phyloP scores from a whole-genome alignment of 768 basidiomycete genomes.

The Ramaria sp. region DNA sequence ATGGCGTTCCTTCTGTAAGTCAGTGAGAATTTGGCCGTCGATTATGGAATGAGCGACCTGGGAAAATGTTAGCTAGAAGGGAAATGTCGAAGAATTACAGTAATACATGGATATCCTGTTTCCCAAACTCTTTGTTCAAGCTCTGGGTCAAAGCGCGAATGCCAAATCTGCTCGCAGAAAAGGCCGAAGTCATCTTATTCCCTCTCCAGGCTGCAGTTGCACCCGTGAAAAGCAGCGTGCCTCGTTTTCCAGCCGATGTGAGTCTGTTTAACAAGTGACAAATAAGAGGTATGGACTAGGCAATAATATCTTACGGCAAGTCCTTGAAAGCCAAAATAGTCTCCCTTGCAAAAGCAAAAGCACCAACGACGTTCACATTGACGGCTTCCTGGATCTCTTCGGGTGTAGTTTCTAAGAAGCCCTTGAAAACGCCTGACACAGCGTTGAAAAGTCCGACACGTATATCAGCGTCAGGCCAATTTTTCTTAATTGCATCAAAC shows the following conservation, averaged over 20 bases:
- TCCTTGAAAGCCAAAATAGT: constrained; percentile 46
- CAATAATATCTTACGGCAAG: constrained; percentile 2
- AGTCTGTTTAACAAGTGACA: constrained; percentile 8
- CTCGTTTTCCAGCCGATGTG: constrained; percentile 38
- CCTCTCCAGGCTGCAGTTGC: constrained; percentile 61
- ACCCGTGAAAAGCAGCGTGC: constrained; percentile 62
- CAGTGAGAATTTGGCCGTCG: constrained; percentile 30
- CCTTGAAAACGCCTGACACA: constrained; percentile 48
- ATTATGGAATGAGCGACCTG: constrained; percentile 42
- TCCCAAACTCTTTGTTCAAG: constrained; percentile 64
- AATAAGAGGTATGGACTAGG: not conserved
- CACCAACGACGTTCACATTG: constrained; percentile 43
- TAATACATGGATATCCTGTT: constrained; percentile 59
- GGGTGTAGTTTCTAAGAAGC: constrained; percentile 53
- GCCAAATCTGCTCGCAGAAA: constrained; percentile 56
- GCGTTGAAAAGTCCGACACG: constrained; percentile 59
- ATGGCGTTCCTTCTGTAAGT: constrained; percentile 22
- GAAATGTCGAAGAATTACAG: not conserved
- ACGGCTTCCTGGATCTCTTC: constrained; percentile 42
- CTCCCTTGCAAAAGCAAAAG: constrained; percentile 54
- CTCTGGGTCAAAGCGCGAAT: constrained; percentile 57
- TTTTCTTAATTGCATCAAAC: constrained; percentile 38
- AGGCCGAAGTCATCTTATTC: constrained; percentile 47
- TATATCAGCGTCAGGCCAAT: constrained; percentile 38
- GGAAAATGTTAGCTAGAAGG: not conserved